Conservation (phyloP, 345 rosid species). For the Brassica carinata region DNA sequence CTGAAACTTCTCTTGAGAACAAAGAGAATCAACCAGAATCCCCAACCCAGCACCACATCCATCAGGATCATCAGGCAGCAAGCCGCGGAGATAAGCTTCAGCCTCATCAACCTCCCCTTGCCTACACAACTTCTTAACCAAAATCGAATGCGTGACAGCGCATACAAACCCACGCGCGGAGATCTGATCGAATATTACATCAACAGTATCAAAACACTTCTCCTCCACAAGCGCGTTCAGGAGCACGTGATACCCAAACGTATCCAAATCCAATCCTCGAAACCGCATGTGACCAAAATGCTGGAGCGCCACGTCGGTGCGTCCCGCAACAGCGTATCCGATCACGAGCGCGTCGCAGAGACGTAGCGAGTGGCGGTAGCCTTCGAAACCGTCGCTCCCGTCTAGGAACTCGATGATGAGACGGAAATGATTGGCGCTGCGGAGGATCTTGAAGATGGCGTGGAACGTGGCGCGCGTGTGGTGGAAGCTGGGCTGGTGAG, state of each 20-base stretch:
- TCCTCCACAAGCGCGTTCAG: slow-evolving; percentile 77
- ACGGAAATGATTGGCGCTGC: slow-evolving; percentile 47
- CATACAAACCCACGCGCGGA: slow-evolving; percentile 49
- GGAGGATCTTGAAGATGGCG: slow-evolving; percentile 73
- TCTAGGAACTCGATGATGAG: slow-evolving; percentile 55
- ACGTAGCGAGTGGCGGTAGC: slow-evolving; percentile 32
- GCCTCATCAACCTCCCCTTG: slow-evolving; percentile 62
- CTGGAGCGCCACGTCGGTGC: slow-evolving; percentile 65
- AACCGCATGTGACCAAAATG: slow-evolving; percentile 77
- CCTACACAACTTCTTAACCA: slow-evolving; percentile 67
- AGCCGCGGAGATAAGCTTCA: slow-evolving; percentile 48
- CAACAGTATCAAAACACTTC: slow-evolving; percentile 51
- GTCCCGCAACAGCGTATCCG: slow-evolving; percentile 81
- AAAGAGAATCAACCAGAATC: slow-evolving; percentile 55
- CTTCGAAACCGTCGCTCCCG: slow-evolving; percentile 19
- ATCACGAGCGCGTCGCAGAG: slow-evolving; percentile 63
- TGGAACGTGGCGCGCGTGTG: slow-evolving; percentile 69
- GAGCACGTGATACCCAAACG: slow-evolving; percentile 60
- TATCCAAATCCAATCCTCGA: slow-evolving; percentile 73
- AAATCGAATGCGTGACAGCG: slow-evolving; percentile 51
- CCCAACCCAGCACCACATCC: slow-evolving; percentile 46
- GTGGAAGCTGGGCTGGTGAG: slow-evolving; percentile 58
- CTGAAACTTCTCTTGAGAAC: slow-evolving; percentile 46
- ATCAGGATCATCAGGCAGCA: slow-evolving; percentile 37
- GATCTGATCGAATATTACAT: slow-evolving; percentile 60